Evolutionary conservation across 2,329 filamentous ascomycete species (phyloP).

Genomic region (Hymenoscyphus occultus): DNA sequence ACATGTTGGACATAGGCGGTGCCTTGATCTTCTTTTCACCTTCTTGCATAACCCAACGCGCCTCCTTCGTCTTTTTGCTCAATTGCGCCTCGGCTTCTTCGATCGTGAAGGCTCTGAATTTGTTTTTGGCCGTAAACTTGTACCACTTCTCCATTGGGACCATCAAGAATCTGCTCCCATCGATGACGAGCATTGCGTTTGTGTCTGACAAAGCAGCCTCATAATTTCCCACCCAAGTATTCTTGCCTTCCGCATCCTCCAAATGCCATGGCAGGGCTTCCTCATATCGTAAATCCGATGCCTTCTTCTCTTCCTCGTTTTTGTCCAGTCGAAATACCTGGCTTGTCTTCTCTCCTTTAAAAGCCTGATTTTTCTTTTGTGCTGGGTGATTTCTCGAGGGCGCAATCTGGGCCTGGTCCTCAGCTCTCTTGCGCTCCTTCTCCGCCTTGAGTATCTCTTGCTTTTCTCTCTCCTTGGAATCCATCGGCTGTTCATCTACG

Average conservation of each 20-base stretch:
- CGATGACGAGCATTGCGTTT: conserved; percentile 75
- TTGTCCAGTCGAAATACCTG: conserved; percentile 81
- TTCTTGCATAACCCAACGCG: conserved; percentile 76
- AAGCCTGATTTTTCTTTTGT: conserved; percentile 50
- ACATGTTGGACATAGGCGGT: conserved; percentile 50
- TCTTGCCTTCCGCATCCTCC: conserved; percentile 93
- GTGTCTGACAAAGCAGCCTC: conserved; percentile 84
- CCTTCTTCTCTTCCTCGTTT: conserved; percentile 66
- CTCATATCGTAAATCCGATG: conserved; percentile 76
- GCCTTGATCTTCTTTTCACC: conserved; percentile 55
- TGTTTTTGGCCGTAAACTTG: conserved; percentile 75
- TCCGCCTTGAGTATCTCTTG: conserved; percentile 72
- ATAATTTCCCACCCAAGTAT: conserved; percentile 89
- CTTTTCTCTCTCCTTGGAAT: conserved; percentile 59
- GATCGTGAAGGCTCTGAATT: conserved; percentile 72
- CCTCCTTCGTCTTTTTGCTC: conserved; percentile 72
- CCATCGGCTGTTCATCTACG: conserved; percentile 40
- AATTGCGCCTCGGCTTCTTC: conserved; percentile 85
- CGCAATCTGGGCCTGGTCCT: conserved; percentile 89
- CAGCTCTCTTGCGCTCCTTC: conserved; percentile 78
- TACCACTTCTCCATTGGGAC: conserved; percentile 96
- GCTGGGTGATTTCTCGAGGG: conserved; percentile 63
- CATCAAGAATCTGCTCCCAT: conserved; percentile 71
- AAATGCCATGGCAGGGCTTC: conserved; percentile 95
- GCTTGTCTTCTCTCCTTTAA: conserved; percentile 80